Evolutionary conservation across 176 grass and related monocot genomes (phyloP), one percentile per base, ranked within the genome.

Genomic region (Aegilops longissima): DNA sequence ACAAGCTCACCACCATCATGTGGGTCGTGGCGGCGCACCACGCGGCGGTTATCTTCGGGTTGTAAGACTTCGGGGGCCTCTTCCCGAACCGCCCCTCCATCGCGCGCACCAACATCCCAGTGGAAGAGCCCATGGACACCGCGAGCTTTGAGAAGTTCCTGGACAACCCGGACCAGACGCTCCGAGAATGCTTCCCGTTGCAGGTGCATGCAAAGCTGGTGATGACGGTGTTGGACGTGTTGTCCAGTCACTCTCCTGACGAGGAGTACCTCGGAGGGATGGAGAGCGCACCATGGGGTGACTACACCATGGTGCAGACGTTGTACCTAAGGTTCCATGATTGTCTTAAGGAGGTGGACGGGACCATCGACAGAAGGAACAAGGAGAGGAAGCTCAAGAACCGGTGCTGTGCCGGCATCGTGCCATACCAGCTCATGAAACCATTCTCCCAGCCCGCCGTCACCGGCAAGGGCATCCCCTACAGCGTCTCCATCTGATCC

Each of bases 351-450:
- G 87, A 92, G 84, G 90, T 95, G 12, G 93, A 95, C 14, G 80
- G 52, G 73, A 79, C 87, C 31, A 95, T 98, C 16, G 91, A 92
- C 23, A 29, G 8, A 2, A 45, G 93, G 72, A 95, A 95, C 64
- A 65, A 30, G 31, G 83, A 98, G 68, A 51, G 73, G 11, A 86
- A 42, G 27, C 85, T 93, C 29, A 92, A 64, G 90, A 98, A 92
- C 36, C 52, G 88, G 27, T 95, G 65, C 59, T 90, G 93, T 4
- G 89, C 90, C 3, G 93, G 95, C 18, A 80, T 95, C 9, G 17
- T 92, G 75, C 90, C 91, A 45, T 98, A 94, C 36, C 73, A 95
- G 82, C 86, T 94, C 88, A 87, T 95, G 88, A 92, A 92, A 73
- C 93, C 95, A 3, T 92, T 85, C 80, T 95, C 93, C 0, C 5